phyloP scores from a whole-genome alignment of 176 grass and related monocot genomes.

The Rhynchospora pubera region DNA sequence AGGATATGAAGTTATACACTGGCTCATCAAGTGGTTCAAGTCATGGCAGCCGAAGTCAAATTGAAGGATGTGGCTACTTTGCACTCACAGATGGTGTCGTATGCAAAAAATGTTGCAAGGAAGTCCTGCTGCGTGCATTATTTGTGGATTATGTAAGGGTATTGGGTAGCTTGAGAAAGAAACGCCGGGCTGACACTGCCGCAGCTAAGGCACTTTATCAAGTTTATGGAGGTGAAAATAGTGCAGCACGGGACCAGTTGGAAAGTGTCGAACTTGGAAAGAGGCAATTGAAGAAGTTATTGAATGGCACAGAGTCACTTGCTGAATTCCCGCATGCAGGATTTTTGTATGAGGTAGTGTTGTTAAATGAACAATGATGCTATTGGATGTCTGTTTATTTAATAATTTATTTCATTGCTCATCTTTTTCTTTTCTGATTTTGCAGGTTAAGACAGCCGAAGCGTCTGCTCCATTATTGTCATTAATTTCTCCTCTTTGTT shows the following conservation, averaged over 20 bases:
- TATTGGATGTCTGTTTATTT: conserved; percentile 10
- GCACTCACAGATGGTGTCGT: conserved; percentile 58
- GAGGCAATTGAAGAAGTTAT: conserved; percentile 56
- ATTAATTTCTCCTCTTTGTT: conserved; percentile 71
- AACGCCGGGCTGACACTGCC: conserved; percentile 45
- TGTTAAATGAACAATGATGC: background rate
- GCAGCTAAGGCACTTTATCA: conserved; percentile 54
- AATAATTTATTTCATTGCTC: conserved; percentile 9
- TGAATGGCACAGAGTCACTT: conserved; percentile 87
- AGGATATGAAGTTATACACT: conserved; percentile 74
- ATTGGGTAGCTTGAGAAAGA: conserved; percentile 60
- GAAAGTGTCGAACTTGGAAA: conserved; percentile 48
- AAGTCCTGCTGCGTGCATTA: conserved; percentile 59
- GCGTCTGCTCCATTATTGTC: conserved; percentile 71
- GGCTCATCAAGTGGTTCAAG: conserved; percentile 32
- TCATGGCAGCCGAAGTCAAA: conserved; percentile 37
- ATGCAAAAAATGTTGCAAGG: conserved; percentile 81
- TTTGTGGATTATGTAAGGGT: conserved; percentile 95
- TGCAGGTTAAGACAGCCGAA: conserved; percentile 62
- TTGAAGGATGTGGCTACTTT: conserved; percentile 53
- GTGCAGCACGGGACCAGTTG: conserved; percentile 26
- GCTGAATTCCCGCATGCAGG: conserved; percentile 93
- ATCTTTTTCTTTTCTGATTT: conserved; percentile 18
- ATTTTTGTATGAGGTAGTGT: conserved; percentile 71
- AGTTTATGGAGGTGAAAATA: conserved; percentile 43